phyloP scores from a whole-genome alignment of 2,329 filamentous ascomycete genomes.

The Botryotinia narcissicola region DNA sequence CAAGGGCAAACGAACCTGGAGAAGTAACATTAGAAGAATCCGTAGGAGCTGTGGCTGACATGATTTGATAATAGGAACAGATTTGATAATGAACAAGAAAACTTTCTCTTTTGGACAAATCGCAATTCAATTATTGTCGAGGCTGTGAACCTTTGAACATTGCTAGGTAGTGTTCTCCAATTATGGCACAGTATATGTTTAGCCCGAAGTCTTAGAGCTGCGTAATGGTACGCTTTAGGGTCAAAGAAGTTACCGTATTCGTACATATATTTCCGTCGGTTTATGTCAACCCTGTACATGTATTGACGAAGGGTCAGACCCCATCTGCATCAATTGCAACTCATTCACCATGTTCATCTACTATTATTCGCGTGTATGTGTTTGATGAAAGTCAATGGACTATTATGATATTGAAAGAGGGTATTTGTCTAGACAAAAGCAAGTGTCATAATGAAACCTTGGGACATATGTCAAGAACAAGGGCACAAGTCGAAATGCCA shows the following conservation, averaged over 20 bases:
- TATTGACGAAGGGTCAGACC: background rate
- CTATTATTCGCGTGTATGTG: background rate
- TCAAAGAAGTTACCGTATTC: slow-evolving; percentile 9
- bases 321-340: background rate
- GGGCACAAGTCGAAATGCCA: background rate
- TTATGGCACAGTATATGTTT: slow-evolving; percentile 2
- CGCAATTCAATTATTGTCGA: slow-evolving; percentile 1
- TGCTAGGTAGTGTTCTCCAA: background rate
- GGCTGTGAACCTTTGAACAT: slow-evolving; percentile 1
- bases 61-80: slow-evolving; percentile 26
- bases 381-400: background rate
- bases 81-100: background rate
- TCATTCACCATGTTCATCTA: background rate
- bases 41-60: slow-evolving; percentile 37
- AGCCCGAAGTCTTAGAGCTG: slow-evolving; percentile 5
- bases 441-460: background rate
- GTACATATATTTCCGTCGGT: background rate
- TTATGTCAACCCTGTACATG: background rate
- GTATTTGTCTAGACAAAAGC: background rate
- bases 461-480: background rate
- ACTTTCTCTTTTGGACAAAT: background rate
- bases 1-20: slow-evolving; percentile 33
- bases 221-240: slow-evolving; percentile 11
- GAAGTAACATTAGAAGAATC: slow-evolving; percentile 35
- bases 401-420: background rate